phyloP scores from a whole-genome alignment of 768 basidiomycete genomes.

The Collybia nuda region DNA sequence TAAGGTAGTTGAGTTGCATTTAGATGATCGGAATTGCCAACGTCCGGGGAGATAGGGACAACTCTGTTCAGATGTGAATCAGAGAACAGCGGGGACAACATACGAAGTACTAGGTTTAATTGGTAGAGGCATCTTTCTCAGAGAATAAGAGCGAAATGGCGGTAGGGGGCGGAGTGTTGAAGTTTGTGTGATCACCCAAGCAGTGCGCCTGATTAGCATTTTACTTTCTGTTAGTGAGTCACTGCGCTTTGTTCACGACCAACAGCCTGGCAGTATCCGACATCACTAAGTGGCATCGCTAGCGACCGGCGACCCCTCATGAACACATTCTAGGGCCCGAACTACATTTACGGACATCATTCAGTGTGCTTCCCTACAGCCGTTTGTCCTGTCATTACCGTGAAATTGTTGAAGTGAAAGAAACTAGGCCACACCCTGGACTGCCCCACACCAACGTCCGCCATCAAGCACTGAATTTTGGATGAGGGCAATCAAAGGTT shows the following conservation, averaged over 20 bases:
- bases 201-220: background rate
- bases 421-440: too few relatives aligned
- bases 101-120: constrained; percentile 22
- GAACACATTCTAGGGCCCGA: constrained; percentile 33
- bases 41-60: background rate
- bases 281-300: too few relatives aligned
- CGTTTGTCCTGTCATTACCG: too few relatives aligned
- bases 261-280: background rate
- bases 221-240: too few relatives aligned
- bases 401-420: too few relatives aligned
- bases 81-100: constrained; percentile 4
- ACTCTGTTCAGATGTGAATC: constrained; percentile 1
- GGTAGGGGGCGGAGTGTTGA: background rate
- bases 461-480: background rate
- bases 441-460: background rate
- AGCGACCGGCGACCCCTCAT: constrained; percentile 47
- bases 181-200: background rate
- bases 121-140: constrained; percentile 30
- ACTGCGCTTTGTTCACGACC: background rate
- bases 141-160: background rate
- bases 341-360: background rate
- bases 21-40: background rate
- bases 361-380: background rate
- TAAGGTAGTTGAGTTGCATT: too few relatives aligned
- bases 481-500: constrained; percentile 71